Evolutionary conservation across 257 asterid genomes (phyloP).

Genomic region (Fraxinus excelsior): DNA sequence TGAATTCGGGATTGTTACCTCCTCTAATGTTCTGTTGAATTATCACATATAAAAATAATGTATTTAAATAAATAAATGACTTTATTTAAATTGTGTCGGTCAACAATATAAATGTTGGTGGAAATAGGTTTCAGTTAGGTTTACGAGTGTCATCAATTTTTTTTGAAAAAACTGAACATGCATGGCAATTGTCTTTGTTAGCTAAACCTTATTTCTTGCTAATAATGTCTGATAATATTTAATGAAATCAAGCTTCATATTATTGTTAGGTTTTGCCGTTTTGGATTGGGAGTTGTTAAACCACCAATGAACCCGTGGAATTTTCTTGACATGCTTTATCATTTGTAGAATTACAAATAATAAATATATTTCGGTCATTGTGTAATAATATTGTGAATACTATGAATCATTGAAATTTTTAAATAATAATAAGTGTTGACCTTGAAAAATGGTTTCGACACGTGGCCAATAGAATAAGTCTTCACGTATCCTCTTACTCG

Average conservation of each 20-base stretch:
- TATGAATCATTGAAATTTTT: too few relatives aligned
- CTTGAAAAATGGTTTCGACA: too few relatives aligned
- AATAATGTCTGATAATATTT: neutral
- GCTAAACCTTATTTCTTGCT: neutral
- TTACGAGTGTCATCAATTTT: too few relatives aligned
- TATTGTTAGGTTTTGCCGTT: too few relatives aligned
- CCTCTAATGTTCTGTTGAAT: too few relatives aligned
- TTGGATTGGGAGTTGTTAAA: neutral
- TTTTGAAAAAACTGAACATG: neutral
- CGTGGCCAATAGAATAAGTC: too few relatives aligned
- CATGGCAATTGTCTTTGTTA: neutral
- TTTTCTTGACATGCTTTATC: neutral
- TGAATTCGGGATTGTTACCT: neutral
- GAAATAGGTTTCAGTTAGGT: neutral
- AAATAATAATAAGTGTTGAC: too few relatives aligned
- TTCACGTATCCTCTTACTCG: too few relatives aligned
- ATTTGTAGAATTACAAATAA: neutral
- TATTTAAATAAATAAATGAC: neutral
- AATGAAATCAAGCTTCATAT: neutral
- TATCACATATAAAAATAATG: neutral
- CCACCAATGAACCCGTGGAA: neutral
- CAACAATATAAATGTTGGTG: neutral
- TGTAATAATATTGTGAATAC: too few relatives aligned
- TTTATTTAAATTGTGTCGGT: neutral
- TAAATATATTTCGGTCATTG: too few relatives aligned